Evolutionary conservation across 768 basidiomycete genomes (phyloP), one percentile per base, ranked within the genome.

Genomic region (Leucocoprinus birnbaumii): DNA sequence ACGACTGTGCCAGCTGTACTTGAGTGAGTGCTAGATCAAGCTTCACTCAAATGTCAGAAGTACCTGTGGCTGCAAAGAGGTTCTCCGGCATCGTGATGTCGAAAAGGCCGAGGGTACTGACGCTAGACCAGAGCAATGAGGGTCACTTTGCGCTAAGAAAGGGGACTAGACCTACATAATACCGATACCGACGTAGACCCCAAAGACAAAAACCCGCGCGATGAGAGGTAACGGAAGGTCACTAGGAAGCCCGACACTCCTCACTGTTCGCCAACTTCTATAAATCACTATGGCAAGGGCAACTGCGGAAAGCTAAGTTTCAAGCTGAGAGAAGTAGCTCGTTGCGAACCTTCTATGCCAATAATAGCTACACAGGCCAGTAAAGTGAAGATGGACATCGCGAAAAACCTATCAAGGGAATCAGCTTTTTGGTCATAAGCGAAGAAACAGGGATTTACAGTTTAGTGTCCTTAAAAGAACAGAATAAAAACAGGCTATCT

Each of bases 1-100:
- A 73, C 58, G n/a, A 63, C 68, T 8, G 68, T 63, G 13, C 73
- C 73, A 44, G 68, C 71, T 74, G 11, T 31, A 31, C 31, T 5
- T 22, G 18, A 18, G 16, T 11, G 40, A 38, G 52, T 25, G 27
- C 34, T 51, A 43, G 38, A 19, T 6, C 24, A 34, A 22, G 14
- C 37, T 11, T 3, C 27, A 31, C 24, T 16, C 22, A 55, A 31
- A 31, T 21, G n/a, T 13, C 27, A 44, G 25, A 14, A 19, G 43
- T 53, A 71, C 72, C 65, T 43, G 67, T 71, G 6, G 71, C 70
- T n/a, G 62, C 65, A 56, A 65, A 73, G 19, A 74, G 54, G 55
- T 70, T 66, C 40, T 67, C 71, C 13, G 61, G 55, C 16, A 62
- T 65, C 18, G 48, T 46, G 9, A 59, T 34, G n/a, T 53, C 51